Conservation (phyloP, 768 basidiomycete genomes). For the Peribolospora baueri region DNA sequence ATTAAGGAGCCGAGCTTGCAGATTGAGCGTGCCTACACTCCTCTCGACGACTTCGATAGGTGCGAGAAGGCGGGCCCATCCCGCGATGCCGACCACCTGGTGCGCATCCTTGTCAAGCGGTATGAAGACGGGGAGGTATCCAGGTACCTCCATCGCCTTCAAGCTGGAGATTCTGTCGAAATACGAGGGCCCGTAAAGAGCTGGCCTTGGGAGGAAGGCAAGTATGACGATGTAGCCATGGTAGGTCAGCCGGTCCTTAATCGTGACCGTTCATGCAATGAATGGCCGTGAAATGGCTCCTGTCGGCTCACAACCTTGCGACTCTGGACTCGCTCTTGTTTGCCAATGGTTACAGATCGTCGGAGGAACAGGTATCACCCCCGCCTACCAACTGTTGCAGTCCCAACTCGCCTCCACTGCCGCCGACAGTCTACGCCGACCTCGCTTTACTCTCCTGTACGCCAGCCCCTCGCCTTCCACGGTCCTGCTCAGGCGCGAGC, state of each 20-base stretch:
- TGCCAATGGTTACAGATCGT: constrained; percentile 8
- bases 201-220: constrained; percentile 3
- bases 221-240: constrained; percentile 11
- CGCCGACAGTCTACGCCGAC: not conserved
- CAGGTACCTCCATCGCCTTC: constrained; percentile 8
- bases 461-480: constrained; percentile 6
- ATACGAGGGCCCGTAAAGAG: constrained; percentile 11
- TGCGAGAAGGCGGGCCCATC: not conserved
- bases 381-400: constrained; percentile 9
- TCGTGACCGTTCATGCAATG: not conserved
- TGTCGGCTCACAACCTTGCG: no score
- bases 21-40: constrained; percentile 15
- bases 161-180: constrained; percentile 5
- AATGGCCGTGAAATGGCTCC: not conserved
- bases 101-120: constrained; percentile 10
- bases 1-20: constrained; percentile 13
- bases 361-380: constrained; percentile 15
- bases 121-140: constrained; percentile 13
- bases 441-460: constrained; percentile 9
- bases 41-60: constrained; percentile 7
- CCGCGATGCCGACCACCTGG: constrained; percentile 4
- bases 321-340: not conserved
- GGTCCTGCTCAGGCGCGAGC: constrained; percentile 1
- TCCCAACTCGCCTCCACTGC: not conserved
- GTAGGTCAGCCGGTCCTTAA: constrained; percentile 3